Evolutionary conservation across 257 asterid genomes (phyloP).

Genomic region (Solanum chilense): DNA sequence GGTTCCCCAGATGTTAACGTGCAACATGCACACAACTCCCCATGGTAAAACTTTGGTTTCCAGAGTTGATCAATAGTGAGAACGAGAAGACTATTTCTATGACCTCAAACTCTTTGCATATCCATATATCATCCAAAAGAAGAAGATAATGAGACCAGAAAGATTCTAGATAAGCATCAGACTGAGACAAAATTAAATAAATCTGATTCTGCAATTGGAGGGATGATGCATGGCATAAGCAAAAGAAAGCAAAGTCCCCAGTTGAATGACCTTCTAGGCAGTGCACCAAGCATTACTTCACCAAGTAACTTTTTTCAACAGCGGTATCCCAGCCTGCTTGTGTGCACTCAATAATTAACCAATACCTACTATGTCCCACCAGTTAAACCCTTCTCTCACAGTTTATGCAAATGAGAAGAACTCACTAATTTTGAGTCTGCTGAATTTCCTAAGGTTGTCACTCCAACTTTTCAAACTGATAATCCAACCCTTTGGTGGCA

Average conservation of each 20-base stretch:
- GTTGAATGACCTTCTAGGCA: not conserved
- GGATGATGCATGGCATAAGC: not conserved
- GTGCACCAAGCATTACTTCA: not conserved
- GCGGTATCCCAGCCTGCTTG: not conserved
- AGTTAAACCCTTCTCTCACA: not conserved
- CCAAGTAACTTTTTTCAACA: not conserved
- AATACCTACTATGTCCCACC: not conserved
- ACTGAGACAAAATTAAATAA: not conserved
- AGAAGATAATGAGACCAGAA: not conserved
- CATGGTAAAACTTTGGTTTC: not conserved
- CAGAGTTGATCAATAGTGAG: not conserved
- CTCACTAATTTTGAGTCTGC: not conserved
- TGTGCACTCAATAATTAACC: not conserved
- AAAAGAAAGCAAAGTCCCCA: not conserved
- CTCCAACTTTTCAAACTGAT: not conserved
- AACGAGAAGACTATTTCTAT: not conserved
- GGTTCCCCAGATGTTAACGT: not conserved
- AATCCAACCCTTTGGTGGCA: not conserved
- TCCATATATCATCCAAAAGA: not conserved
- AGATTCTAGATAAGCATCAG: not conserved
- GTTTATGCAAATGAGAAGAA: not conserved
- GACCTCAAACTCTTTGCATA: not conserved
- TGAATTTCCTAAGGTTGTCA: not conserved
- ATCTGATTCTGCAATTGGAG: not conserved
- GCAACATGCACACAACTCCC: not conserved